These are phyloP conservation scores for Carex sylvatica DNA, from an alignment of 202 grass and related monocot genomes.

Conservation along the genomic window DNA sequence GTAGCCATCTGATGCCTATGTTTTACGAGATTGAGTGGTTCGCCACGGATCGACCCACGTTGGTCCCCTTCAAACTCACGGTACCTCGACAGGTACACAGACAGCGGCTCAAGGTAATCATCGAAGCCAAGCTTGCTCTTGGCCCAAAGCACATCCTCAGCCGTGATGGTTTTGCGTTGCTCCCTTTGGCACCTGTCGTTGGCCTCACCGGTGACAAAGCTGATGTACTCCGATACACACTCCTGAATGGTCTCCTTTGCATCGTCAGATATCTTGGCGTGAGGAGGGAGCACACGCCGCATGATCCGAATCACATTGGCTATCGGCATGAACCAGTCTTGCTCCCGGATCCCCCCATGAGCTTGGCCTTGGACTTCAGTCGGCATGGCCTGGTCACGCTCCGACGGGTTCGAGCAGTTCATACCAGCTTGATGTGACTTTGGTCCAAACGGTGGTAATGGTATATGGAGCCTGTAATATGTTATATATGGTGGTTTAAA, in stretches of 20 bases:
- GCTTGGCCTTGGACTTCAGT: slow-evolving; percentile 13
- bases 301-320: slow-evolving; percentile 99
- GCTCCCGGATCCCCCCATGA: slow-evolving; percentile 27
- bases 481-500: not conserved
- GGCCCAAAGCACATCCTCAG: slow-evolving; percentile 97
- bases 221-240: slow-evolving; percentile 99
- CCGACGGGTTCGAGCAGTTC: not conserved
- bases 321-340: slow-evolving; percentile 28
- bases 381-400: not conserved
- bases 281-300: slow-evolving; percentile 77
- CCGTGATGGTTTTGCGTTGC: slow-evolving; percentile 97
- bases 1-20: slow-evolving; percentile 8
- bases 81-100: slow-evolving; percentile 70
- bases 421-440: not conserved
- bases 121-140: slow-evolving; percentile 94
- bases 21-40: not conserved
- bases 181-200: slow-evolving; percentile 95
- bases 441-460: not conserved
- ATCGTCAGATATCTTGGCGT: slow-evolving; percentile 96
- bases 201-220: slow-evolving; percentile 93
- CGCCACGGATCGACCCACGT: slow-evolving; percentile 25
- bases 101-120: slow-evolving; percentile 82
- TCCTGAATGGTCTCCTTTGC: slow-evolving; percentile 98
- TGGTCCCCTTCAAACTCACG: slow-evolving; percentile 87
- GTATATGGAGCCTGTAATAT: not conserved